A percentile compares a stretch with the other conserved stretches of the same genome.
Evolutionary conservation across 176 grass and related monocot genomes (phyloP).

Genomic region (Zizania latifolia): DNA sequence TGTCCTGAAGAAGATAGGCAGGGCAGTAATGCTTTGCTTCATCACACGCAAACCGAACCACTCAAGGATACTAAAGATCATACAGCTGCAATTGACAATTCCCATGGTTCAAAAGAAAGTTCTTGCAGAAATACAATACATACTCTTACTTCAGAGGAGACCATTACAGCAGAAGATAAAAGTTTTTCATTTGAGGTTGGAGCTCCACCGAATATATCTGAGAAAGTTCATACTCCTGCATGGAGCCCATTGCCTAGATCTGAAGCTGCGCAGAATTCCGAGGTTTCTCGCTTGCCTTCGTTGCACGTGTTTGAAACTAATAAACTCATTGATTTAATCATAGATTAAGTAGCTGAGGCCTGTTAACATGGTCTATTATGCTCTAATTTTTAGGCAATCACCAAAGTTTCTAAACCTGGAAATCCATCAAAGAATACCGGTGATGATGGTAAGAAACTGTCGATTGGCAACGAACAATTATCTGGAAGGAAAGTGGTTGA

Average conservation of each 20-base stretch:
- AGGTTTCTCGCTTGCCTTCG: conserved; percentile 29
- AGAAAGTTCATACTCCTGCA: conserved; percentile 47
- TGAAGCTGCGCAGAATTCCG: conserved; percentile 32
- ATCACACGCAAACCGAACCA: not conserved
- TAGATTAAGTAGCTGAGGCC: not conserved
- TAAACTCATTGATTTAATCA: not conserved
- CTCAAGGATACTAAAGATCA: conserved; percentile 39
- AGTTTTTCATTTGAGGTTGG: conserved; percentile 86
- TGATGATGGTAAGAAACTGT: conserved; percentile 36
- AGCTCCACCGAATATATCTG: conserved; percentile 39
- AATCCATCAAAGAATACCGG: conserved; percentile 29
- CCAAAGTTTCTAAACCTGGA: conserved; percentile 34
- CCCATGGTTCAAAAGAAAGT: conserved; percentile 25
- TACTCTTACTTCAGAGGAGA: conserved; percentile 36
- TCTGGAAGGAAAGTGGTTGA: conserved; percentile 29
- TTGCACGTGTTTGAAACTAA: not conserved
- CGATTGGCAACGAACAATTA: conserved; percentile 32
- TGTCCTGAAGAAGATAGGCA: conserved; percentile 35
- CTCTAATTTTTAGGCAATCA: conserved; percentile 43
- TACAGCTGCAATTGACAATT: conserved; percentile 23
- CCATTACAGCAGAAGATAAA: conserved; percentile 46
- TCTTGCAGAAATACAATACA: conserved; percentile 30
- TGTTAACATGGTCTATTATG: conserved; percentile 25
- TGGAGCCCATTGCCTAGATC: conserved; percentile 52
- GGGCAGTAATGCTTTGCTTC: conserved; percentile 17